Percentiles rank a stretch among this genome's conserved stretches.
Conservation (phyloP, 805 yeast species). For the Saturnispora saitoi region DNA sequence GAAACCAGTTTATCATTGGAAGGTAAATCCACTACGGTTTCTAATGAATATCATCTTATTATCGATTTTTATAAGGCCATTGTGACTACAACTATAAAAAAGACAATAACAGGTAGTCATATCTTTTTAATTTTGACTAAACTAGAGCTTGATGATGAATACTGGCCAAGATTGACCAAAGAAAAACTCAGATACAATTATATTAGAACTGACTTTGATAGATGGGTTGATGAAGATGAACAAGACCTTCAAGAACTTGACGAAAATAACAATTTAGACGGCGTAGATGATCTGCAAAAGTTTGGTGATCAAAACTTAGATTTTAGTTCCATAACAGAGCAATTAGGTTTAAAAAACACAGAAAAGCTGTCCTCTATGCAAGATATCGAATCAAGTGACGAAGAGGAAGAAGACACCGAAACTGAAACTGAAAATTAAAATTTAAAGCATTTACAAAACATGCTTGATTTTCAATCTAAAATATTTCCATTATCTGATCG, state of each 20-base stretch:
- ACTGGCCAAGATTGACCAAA: conserved; percentile 93
- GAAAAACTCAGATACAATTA: conserved; percentile 71
- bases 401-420: conserved; percentile 13
- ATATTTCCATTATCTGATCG: too few species aligned
- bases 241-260: conserved; percentile 61
- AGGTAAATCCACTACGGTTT: conserved; percentile 39
- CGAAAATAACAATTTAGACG: conserved; percentile 20
- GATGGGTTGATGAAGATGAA: conserved; percentile 98
- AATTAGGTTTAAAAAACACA: conserved; percentile 43
- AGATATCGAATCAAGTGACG: conserved; percentile 23
- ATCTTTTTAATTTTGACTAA: conserved; percentile 61
- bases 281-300: conserved; percentile 17
- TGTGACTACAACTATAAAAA: conserved; percentile 53
- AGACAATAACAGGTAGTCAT: conserved; percentile 55
- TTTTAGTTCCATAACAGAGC: conserved; percentile 22
- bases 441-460: background rate
- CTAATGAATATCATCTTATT: conserved; percentile 45
- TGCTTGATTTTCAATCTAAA: too few species aligned
- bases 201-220: conserved; percentile 91
- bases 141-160: conserved; percentile 59
- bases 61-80: conserved; percentile 73
- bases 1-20: conserved; percentile 43
- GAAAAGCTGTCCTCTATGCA: conserved; percentile 22
- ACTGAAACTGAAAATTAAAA: background rate
- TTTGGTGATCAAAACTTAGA: conserved; percentile 23